Percentiles rank a stretch among this genome's conserved stretches.
These are phyloP conservation scores for Venustampulla echinocandica DNA, from an alignment of 495 filamentous ascomycete species.

Conservation along the genomic window DNA sequence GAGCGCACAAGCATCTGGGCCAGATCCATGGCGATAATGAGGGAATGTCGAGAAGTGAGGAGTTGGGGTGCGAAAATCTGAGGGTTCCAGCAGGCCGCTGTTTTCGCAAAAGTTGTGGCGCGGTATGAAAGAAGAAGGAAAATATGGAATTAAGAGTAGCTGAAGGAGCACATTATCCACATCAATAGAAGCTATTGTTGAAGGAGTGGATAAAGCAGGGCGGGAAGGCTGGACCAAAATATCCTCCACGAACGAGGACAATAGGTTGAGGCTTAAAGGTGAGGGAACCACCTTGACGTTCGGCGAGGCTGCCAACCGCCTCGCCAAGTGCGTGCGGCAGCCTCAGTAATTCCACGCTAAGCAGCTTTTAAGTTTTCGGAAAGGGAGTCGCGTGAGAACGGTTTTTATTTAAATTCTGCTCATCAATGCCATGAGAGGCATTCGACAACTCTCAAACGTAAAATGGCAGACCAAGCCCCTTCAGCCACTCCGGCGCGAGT, in stretches of 20 bases:
- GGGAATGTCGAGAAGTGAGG: not conserved
- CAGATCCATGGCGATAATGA: conserved; percentile 56
- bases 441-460: conserved; percentile 5
- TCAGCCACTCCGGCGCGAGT: not conserved
- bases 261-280: not conserved
- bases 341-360: no score
- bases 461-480: conserved; percentile 18
- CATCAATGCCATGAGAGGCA: conserved; percentile 14
- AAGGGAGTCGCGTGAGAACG: no score
- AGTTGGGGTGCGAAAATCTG: not conserved
- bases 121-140: not conserved
- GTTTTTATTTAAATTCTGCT: no score
- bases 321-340: no score
- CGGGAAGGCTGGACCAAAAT: not conserved
- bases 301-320: not conserved
- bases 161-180: conserved; percentile 20
- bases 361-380: no score
- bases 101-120: not conserved
- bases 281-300: not conserved
- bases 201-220: conserved; percentile 10
- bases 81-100: not conserved
- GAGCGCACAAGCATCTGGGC: conserved; percentile 82
- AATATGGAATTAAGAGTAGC: conserved; percentile 3
- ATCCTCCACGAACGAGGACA: not conserved
- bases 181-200: conserved; percentile 9